phyloP scores from a whole-genome alignment of 768 basidiomycete genomes.

The Asterophora lycoperdoides region DNA sequence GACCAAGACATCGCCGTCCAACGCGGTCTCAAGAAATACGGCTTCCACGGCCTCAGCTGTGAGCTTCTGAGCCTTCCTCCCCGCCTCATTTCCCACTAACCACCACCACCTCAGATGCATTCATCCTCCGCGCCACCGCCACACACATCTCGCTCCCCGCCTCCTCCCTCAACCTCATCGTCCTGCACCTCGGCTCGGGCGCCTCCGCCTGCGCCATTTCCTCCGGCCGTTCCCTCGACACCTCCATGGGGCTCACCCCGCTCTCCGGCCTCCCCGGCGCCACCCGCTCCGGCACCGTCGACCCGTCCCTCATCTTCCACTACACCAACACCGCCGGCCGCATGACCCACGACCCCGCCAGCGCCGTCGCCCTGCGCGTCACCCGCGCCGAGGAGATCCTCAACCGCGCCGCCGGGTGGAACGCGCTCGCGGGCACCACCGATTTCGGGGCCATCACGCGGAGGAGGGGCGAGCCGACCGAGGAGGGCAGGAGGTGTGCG shows the following conservation, averaged over 20 bases:
- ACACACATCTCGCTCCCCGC: conserved; percentile 51
- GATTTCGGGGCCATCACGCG: conserved; percentile 80
- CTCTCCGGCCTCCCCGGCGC: conserved; percentile 86
- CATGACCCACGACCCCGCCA: conserved; percentile 51
- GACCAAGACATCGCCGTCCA: conserved; percentile 54
- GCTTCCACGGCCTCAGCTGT: conserved; percentile 87
- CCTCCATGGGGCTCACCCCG: conserved; percentile 90
- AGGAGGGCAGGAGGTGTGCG: conserved; percentile 21
- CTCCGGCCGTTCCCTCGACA: conserved; percentile 73
- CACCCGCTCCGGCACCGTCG: conserved; percentile 78
- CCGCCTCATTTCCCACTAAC: background rate
- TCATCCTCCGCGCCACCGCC: conserved; percentile 64
- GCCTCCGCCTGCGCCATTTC: conserved; percentile 78
- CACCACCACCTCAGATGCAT: conserved; percentile 42
- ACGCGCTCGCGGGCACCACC: conserved; percentile 72
- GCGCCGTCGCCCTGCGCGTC: conserved; percentile 46
- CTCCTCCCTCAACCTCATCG: conserved; percentile 63
- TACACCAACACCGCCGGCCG: conserved; percentile 52
- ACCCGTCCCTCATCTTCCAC: conserved; percentile 88
- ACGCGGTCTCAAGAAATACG: conserved; percentile 81
- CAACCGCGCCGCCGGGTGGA: conserved; percentile 75
- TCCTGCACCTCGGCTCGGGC: conserved; percentile 88
- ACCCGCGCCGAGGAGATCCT: conserved; percentile 71
- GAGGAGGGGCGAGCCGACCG: conserved; percentile 27
- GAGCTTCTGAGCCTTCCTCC: conserved; percentile 18